phyloP scores from a whole-genome alignment of 352 stramenopile species.

The Phytophthora chlamydospora region DNA sequence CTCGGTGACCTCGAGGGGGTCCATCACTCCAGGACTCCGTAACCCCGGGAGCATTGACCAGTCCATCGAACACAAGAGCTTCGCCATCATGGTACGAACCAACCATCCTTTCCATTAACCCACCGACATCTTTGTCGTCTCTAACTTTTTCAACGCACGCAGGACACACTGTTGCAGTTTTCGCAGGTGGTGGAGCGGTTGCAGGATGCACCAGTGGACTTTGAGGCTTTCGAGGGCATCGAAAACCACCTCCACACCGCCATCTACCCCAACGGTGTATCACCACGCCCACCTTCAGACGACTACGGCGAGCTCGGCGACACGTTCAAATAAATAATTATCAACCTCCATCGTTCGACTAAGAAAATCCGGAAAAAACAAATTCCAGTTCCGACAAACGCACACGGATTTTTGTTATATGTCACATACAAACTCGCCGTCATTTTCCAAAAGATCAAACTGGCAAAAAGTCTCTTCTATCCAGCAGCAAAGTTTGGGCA shows the following conservation, averaged over 20 bases:
- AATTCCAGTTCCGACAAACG: slow-evolving; percentile 3
- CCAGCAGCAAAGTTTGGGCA: not conserved
- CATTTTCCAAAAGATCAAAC: slow-evolving; percentile 13
- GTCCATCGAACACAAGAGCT: slow-evolving; percentile 59
- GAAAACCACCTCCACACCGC: slow-evolving; percentile 24
- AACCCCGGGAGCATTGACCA: slow-evolving; percentile 47
- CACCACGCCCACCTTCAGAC: slow-evolving; percentile 10
- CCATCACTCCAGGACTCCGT: slow-evolving; percentile 21
- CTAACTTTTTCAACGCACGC: slow-evolving; percentile 5
- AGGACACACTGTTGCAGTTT: slow-evolving; percentile 70
- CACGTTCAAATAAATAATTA: slow-evolving; percentile 11
- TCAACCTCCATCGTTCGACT: not conserved
- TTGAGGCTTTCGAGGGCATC: slow-evolving; percentile 40
- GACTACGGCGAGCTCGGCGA: not conserved
- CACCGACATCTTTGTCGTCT: not conserved
- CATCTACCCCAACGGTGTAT: slow-evolving; percentile 14
- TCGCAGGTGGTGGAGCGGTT: slow-evolving; percentile 61
- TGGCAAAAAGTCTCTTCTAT: not conserved
- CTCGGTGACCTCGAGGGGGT: slow-evolving; percentile 20
- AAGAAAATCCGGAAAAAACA: slow-evolving; percentile 2
- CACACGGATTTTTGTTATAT: slow-evolving; percentile 12
- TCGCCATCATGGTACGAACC: slow-evolving; percentile 54
- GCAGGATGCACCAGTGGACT: slow-evolving; percentile 54
- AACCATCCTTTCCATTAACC: not conserved
- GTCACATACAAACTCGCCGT: slow-evolving; percentile 9